Evolutionary conservation across 805 yeast species (phyloP), one percentile per base, ranked within the genome.

Genomic region (Cyberlindnera mrakii): DNA sequence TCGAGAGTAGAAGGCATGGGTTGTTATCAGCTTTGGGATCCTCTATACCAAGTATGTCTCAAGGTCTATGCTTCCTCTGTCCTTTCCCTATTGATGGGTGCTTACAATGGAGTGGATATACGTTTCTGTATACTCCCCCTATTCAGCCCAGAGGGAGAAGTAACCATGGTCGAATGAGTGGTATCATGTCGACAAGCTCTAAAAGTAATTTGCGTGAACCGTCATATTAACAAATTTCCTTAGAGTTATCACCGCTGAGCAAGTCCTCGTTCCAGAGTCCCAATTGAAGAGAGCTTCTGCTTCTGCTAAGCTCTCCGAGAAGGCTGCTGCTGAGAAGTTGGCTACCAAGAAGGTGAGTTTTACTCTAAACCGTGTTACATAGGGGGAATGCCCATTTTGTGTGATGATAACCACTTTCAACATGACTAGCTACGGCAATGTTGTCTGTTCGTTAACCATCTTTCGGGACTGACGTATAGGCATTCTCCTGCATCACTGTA

Each of bases 221-320:
- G 18, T n/a, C 15, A 41, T 29, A 48, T 46, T 48, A 45, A 45
- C 47, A 39, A 8, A 14, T 19, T 30, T 23, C 27, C 16, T 23
- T n/a, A 57, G 60, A 57, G 62, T 57, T 49, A 58, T 58, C 60
- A 54, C 60, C 49, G 62, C 61, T 53, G 62, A 58, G 52, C 62
- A 71, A 63, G 59, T 70, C 59, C 65, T 70, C 55, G 70, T 70
- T 55, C 95, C 95, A 79, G 95, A 85, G 80, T 72, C 93, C 67
- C 83, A 81, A 69, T 72, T 82, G 71, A 85, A 85, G 82, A 81
- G 83, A 78, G 69, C 82, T 63, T 78, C 83, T 77, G 80, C 84
- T 70, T 77, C 79, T 68, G 80, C 82, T 65, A 83, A 84, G 79
- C 72, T 79, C 63, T 77, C 82, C 58, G 85, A 80, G 66, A 78